These are phyloP conservation scores for Phytophthora cactorum DNA, from an alignment of 352 stramenopile species.

Conservation along the genomic window DNA sequence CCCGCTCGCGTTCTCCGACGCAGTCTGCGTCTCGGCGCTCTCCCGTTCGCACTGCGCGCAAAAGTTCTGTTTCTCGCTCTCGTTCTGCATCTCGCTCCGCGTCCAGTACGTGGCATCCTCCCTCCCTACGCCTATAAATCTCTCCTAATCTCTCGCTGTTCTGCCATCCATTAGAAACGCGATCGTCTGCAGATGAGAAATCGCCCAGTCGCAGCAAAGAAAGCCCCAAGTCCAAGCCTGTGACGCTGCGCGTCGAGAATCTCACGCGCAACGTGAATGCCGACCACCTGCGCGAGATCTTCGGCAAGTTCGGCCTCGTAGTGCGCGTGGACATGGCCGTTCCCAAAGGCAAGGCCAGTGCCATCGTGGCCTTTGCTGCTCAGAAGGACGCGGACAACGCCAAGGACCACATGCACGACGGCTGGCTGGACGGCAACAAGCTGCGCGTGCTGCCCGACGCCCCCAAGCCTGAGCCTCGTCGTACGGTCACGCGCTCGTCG, in stretches of 20 bases:
- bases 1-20: slow-evolving; percentile 12
- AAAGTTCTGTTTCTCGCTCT: slow-evolving; percentile 14
- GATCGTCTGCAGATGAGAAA: slow-evolving; percentile 12
- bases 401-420: slow-evolving; percentile 83
- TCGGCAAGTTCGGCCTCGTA: slow-evolving; percentile 85
- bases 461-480: slow-evolving; percentile 9
- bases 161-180: slow-evolving; percentile 2
- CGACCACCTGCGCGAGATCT: slow-evolving; percentile 87
- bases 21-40: slow-evolving; percentile 9
- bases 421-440: slow-evolving; percentile 85
- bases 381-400: slow-evolving; percentile 61
- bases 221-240: slow-evolving; percentile 29
- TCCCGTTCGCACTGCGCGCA: slow-evolving; percentile 3
- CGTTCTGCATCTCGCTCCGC: slow-evolving; percentile 15
- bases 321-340: slow-evolving; percentile 58
- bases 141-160: neutral
- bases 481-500: slow-evolving; percentile 24
- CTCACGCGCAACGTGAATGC: slow-evolving; percentile 86
- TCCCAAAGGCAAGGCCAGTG: slow-evolving; percentile 43
- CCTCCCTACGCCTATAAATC: too few relatives aligned
- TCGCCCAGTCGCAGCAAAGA: neutral
- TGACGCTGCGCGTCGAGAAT: slow-evolving; percentile 76
- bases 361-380: slow-evolving; percentile 65
- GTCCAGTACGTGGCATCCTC: slow-evolving; percentile 17
- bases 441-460: slow-evolving; percentile 55